Conservation (phyloP, 257 asterid genomes). For the Craterostigma plantagineum region DNA sequence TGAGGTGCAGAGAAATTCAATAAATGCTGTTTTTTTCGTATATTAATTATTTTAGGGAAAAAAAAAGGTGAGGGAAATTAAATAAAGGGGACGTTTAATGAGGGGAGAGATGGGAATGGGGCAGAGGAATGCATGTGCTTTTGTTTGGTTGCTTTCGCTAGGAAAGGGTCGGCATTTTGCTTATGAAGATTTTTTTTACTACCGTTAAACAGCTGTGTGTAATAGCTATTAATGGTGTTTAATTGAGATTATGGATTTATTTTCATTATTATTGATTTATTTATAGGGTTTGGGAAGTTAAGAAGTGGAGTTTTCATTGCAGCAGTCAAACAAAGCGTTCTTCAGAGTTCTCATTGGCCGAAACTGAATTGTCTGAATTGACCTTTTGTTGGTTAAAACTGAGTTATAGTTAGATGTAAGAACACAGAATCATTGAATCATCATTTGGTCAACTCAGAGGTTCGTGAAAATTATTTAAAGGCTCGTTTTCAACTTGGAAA, state of each 20-base stretch:
- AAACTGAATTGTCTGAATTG: constrained; percentile 2
- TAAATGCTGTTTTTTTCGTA: constrained; percentile 14
- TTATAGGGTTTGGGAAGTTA: constrained; percentile 2
- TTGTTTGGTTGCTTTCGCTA: background rate
- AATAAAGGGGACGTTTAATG: too few species aligned
- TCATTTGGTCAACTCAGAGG: constrained; percentile 1
- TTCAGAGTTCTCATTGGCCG: constrained; percentile 7
- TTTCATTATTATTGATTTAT: background rate
- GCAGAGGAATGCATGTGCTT: too few species aligned
- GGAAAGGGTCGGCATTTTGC: background rate
- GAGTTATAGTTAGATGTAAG: constrained; percentile 2
- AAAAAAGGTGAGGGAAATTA: too few species aligned
- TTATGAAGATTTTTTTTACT: too few species aligned
- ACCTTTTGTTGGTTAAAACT: constrained; percentile 1
- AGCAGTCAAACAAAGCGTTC: constrained; percentile 14
- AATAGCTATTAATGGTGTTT: too few species aligned
- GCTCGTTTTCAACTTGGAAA: background rate
- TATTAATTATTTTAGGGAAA: too few species aligned
- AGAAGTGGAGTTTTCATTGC: constrained; percentile 5
- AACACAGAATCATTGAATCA: constrained; percentile 7
- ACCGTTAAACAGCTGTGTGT: too few species aligned
- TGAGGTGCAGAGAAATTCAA: constrained; percentile 13
- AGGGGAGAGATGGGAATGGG: too few species aligned
- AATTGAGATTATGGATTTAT: background rate
- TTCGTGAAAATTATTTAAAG: background rate